phyloP scores from a whole-genome alignment of 1,284 basidiomycete genomes.

The Austroboletus novae-zelandiae region DNA sequence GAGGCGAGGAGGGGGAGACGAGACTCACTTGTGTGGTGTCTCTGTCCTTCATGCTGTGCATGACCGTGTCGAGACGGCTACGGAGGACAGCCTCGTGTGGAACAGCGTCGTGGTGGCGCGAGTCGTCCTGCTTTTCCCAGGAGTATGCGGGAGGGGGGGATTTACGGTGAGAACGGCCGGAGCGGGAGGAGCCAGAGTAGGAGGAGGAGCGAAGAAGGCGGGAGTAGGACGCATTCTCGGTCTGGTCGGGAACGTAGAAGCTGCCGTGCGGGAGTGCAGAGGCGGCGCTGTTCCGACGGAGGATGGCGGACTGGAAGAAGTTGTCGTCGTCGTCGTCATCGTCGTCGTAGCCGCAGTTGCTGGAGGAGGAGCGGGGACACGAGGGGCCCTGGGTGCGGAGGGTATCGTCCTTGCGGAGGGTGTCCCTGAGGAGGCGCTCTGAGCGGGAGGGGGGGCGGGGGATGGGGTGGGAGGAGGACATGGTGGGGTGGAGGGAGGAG shows the following conservation, averaged over 20 bases:
- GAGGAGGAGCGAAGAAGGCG: constrained; percentile 31
- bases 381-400: constrained; percentile 20
- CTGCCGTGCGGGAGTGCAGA: constrained; percentile 12
- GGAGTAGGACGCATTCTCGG: constrained; percentile 29
- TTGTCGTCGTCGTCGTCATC: constrained; percentile 32
- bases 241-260: constrained; percentile 26
- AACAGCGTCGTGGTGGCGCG: constrained; percentile 32
- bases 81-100: constrained; percentile 57
- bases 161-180: constrained; percentile 15
- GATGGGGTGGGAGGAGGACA: constrained; percentile 11
- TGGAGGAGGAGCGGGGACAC: constrained; percentile 28
- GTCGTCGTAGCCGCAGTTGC: constrained; percentile 33
- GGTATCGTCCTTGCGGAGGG: constrained; percentile 51
- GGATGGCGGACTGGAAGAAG: constrained; percentile 15
- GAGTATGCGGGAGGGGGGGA: constrained; percentile 9
- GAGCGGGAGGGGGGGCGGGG: constrained; percentile 40
- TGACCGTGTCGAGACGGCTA: constrained; percentile 52
- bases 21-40: constrained; percentile 26
- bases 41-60: constrained; percentile 35
- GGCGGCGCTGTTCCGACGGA: constrained; percentile 20
- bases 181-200: constrained; percentile 30
- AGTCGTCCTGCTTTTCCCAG: constrained; percentile 24
- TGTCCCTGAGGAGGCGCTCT: constrained; percentile 55
- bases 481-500: constrained; percentile 4
- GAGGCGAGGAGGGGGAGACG: background rate